Conservation (phyloP, 345 rosid genomes). For the Acer yangbiense region DNA sequence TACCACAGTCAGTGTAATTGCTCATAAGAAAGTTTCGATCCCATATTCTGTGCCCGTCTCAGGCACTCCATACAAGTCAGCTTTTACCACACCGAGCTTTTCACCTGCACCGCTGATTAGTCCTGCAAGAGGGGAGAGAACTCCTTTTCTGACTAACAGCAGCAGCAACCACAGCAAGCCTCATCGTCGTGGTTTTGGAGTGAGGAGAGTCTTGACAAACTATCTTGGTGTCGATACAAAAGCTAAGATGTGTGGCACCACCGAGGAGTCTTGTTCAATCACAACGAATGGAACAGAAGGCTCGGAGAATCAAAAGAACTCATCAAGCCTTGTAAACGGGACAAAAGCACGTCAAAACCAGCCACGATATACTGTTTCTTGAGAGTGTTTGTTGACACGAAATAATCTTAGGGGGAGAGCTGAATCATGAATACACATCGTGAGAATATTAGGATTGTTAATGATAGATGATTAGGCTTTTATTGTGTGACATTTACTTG, state of each 20-base stretch:
- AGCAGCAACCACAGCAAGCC: conserved; percentile 42
- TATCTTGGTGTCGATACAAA: conserved; percentile 80
- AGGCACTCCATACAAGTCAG: conserved; percentile 67
- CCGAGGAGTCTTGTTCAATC: conserved; percentile 39
- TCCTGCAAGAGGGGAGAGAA: conserved; percentile 68
- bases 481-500: conserved; percentile 2
- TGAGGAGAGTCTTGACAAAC: conserved; percentile 68
- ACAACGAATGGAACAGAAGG: conserved; percentile 29
- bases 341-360: conserved; percentile 27
- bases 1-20: conserved; percentile 52
- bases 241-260: conserved; percentile 50
- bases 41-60: conserved; percentile 61
- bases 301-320: conserved; percentile 23
- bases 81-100: conserved; percentile 69
- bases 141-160: conserved; percentile 54
- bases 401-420: neutral
- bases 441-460: conserved; percentile 5
- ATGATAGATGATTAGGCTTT: neutral
- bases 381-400: conserved; percentile 6
- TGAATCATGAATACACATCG: neutral
- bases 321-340: conserved; percentile 23
- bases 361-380: conserved; percentile 49
- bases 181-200: conserved; percentile 84
- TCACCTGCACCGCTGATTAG: conserved; percentile 65
- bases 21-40: conserved; percentile 63